Percentiles rank a stretch among this genome's conserved stretches.
phyloP scores from a whole-genome alignment of 805 yeast species.

The Kodamaea kaohsiungensis region DNA sequence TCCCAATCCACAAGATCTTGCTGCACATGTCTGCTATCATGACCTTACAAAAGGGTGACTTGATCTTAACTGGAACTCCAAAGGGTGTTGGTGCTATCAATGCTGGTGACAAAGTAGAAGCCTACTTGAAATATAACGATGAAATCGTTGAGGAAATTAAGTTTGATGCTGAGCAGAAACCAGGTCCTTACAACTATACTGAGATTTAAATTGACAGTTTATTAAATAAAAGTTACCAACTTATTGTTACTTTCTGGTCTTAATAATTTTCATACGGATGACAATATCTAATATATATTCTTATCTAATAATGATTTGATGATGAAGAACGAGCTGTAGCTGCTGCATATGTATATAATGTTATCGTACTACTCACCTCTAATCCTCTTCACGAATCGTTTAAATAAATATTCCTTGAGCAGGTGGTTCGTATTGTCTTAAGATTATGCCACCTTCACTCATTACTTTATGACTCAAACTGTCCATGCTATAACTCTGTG shows the following conservation, averaged over 20 bases:
- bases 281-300: no score
- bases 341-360: no score
- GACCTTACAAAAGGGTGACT: conserved; percentile 89
- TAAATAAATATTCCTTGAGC: conserved; percentile 40
- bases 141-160: conserved; percentile 55
- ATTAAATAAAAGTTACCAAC: no score
- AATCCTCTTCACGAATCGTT: not conserved
- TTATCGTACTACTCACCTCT: no score
- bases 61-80: conserved; percentile 94
- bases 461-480: conserved; percentile 68
- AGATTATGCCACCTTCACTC: conserved; percentile 66
- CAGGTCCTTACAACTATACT: conserved; percentile 44
- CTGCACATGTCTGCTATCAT: conserved; percentile 82
- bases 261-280: no score
- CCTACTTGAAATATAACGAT: conserved; percentile 60
- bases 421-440: conserved; percentile 54
- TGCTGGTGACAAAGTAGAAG: conserved; percentile 78
- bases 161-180: conserved; percentile 53
- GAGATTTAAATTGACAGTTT: conserved; percentile 22
- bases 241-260: no score
- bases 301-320: no score
- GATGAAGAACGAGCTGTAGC: no score
- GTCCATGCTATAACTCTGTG: conserved; percentile 93
- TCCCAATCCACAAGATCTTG: conserved; percentile 79
- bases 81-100: conserved; percentile 88